Percentiles rank a stretch among this genome's conserved stretches.
phyloP scores from a whole-genome alignment of 2,329 filamentous ascomycete genomes.

The Fusarium hostae region DNA sequence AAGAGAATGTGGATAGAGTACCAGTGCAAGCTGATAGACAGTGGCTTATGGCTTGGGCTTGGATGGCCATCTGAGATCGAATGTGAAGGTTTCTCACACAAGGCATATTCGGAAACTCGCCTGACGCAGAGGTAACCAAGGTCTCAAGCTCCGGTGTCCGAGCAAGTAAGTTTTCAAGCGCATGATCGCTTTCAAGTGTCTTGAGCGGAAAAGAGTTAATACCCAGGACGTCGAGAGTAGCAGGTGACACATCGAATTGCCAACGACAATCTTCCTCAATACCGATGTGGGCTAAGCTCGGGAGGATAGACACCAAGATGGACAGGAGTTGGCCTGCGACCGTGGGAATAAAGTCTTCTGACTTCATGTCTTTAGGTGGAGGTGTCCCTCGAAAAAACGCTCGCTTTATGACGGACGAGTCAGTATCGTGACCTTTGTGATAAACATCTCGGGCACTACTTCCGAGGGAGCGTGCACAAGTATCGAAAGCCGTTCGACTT shows the following conservation, averaged over 20 bases:
- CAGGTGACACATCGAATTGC: not conserved
- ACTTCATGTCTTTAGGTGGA: accelerated
- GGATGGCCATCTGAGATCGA: accelerated
- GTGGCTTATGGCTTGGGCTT: accelerated
- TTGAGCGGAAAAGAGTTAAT: not conserved
- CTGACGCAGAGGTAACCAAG: not conserved
- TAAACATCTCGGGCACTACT: not conserved
- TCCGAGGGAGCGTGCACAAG: not conserved
- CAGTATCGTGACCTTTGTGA: accelerated
- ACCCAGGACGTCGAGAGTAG: not conserved
- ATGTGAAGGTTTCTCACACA: not conserved
- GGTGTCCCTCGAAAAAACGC: not conserved
- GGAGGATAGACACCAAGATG: not conserved
- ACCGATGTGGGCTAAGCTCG: not conserved
- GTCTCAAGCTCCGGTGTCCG: not conserved
- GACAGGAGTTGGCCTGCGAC: not conserved
- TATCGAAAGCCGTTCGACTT: not conserved
- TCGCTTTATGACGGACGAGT: not conserved
- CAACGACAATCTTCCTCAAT: not conserved
- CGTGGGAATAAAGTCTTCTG: accelerated
- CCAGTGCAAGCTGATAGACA: not conserved
- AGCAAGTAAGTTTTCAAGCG: not conserved
- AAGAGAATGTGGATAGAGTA: not conserved
- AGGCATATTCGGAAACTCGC: not conserved
- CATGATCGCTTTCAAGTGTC: not conserved